phyloP scores from a whole-genome alignment of 768 basidiomycete genomes.

The Solioccasus polychromus region DNA sequence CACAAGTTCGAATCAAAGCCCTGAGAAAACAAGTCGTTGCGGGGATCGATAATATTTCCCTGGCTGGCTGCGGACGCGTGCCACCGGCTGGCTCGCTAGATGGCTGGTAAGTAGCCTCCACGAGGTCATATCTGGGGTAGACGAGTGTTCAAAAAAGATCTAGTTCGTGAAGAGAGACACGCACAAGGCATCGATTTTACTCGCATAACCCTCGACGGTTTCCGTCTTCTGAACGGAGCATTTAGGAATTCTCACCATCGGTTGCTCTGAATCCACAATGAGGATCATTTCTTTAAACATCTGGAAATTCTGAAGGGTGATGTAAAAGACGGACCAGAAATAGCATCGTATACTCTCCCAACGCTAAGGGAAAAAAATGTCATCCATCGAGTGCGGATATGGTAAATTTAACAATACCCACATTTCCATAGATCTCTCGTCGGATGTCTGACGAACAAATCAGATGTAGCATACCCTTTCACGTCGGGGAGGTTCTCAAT shows the following conservation, averaged over 20 bases:
- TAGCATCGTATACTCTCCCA: constrained; percentile 36
- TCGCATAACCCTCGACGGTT: constrained; percentile 17
- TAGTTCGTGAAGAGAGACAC: not conserved
- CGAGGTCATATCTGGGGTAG: too few relatives aligned
- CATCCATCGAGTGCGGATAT: too few relatives aligned
- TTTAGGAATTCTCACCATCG: constrained; percentile 37
- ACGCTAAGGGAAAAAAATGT: constrained; percentile 24
- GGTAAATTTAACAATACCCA: not conserved
- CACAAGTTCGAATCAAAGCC: constrained; percentile 20
- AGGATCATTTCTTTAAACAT: constrained; percentile 51
- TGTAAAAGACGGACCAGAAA: constrained; percentile 28
- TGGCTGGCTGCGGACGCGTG: constrained; percentile 4
- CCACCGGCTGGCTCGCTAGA: not conserved
- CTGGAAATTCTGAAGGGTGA: too few relatives aligned
- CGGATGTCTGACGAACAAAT: constrained; percentile 44
- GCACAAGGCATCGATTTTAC: constrained; percentile 18
- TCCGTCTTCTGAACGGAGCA: constrained; percentile 20
- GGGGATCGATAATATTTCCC: constrained; percentile 1
- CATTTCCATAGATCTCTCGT: constrained; percentile 29
- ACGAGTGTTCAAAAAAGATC: too few relatives aligned
- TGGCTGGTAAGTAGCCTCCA: too few relatives aligned
- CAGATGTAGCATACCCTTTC: constrained; percentile 37
- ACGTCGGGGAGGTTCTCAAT: constrained; percentile 35
- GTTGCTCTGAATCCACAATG: constrained; percentile 36
- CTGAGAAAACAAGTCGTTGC: constrained; percentile 25